Percentiles rank a stretch among this genome's conserved stretches.
phyloP scores from a whole-genome alignment of 495 filamentous ascomycete genomes.

The Penicillium robsamsonii region DNA sequence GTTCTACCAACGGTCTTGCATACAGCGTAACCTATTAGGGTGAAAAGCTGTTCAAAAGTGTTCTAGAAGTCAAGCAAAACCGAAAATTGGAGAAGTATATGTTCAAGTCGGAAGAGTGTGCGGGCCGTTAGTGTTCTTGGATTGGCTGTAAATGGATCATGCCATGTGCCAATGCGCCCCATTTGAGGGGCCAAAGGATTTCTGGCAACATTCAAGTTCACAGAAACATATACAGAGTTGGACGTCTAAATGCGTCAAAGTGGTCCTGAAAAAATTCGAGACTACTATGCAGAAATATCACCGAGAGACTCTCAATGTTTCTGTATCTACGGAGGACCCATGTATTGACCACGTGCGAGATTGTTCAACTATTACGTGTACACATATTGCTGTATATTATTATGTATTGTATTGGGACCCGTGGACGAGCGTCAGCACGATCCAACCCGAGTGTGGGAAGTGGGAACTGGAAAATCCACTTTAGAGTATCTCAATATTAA shows the following conservation, averaged over 20 bases:
- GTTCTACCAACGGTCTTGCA: constrained; percentile 5
- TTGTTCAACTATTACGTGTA: not conserved
- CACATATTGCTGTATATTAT: not conserved
- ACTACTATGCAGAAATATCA: not conserved
- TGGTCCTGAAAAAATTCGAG: not conserved
- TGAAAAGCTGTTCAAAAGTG: not conserved
- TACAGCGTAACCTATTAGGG: not conserved
- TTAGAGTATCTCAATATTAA: constrained; percentile 1
- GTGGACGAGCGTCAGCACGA: constrained; percentile 5
- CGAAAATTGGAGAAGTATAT: not conserved
- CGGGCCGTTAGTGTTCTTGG: not conserved
- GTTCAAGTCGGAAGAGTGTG: not conserved
- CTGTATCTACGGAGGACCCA: not conserved
- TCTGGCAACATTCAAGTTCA: not conserved
- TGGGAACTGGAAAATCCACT: constrained; percentile 7
- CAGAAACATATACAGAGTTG: not conserved
- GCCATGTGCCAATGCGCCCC: constrained; percentile 1
- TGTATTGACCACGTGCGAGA: not conserved
- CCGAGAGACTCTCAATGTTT: not conserved
- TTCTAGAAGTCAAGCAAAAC: not conserved
- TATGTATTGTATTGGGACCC: not conserved
- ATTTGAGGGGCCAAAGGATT: not conserved
- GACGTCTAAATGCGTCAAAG: not conserved
- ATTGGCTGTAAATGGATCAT: constrained; percentile 5
- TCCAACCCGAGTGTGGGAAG: constrained; percentile 3